These are phyloP conservation scores for Penicillium cinerascens DNA, from an alignment of 495 filamentous ascomycete species.

Conservation along the genomic window DNA sequence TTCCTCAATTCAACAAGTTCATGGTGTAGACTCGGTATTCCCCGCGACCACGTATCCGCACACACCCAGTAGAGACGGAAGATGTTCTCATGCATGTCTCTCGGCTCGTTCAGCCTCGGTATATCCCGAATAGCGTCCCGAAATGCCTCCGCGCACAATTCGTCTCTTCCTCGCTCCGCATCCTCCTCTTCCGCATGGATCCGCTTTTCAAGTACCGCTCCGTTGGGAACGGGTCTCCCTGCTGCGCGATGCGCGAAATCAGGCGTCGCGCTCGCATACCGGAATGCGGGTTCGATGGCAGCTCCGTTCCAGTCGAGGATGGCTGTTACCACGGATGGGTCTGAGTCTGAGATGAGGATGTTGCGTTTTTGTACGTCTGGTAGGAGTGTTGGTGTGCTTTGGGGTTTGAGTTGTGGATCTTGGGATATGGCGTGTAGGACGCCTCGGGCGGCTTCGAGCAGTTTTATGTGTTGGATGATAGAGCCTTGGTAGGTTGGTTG, in stretches of 20 bases:
- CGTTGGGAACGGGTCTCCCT: neutral
- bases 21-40: neutral
- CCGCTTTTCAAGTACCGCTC: neutral
- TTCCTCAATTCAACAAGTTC: neutral
- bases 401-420: neutral
- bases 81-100: neutral
- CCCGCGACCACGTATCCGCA: neutral
- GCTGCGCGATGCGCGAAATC: neutral
- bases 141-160: neutral
- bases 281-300: conserved; percentile 38
- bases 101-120: neutral
- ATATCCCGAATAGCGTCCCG: neutral
- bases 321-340: conserved; percentile 37
- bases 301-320: conserved; percentile 43
- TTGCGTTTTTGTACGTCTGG: conserved; percentile 42
- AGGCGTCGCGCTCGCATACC: conserved; percentile 29
- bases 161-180: neutral
- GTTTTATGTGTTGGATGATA: neutral
- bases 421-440: neutral
- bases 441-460: neutral
- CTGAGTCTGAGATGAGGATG: conserved; percentile 39
- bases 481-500: neutral
- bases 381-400: conserved; percentile 15
- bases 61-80: neutral
- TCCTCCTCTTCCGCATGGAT: neutral